Evolutionary conservation across 2,329 filamentous ascomycete species (phyloP).

Genomic region (Thielaviopsis punctulata): DNA sequence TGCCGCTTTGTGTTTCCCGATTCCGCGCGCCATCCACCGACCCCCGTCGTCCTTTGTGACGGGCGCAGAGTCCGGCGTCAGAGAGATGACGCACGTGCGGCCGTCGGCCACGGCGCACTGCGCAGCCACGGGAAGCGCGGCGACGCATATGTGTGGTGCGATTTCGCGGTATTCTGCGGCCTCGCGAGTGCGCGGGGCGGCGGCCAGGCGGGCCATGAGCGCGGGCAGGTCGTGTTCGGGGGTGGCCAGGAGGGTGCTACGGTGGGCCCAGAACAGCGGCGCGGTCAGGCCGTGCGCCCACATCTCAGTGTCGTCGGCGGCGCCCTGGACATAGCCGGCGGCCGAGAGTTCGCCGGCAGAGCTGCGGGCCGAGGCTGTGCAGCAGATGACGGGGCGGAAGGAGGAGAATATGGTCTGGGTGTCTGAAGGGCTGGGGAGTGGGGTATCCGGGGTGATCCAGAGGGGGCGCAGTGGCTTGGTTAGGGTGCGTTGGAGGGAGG

Average conservation of each 20-base stretch:
- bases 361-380: conserved; percentile 64
- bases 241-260: conserved; percentile 39
- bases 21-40: conserved; percentile 29
- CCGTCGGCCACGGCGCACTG: conserved; percentile 17
- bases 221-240: conserved; percentile 45
- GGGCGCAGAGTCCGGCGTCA: conserved; percentile 27
- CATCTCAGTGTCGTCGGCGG: conserved; percentile 85
- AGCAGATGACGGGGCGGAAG: conserved; percentile 63
- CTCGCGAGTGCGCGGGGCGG: conserved; percentile 14
- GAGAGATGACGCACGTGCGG: conserved; percentile 20
- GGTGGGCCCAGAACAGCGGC: conserved; percentile 60
- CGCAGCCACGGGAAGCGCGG: conserved; percentile 17
- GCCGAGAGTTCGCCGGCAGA: conserved; percentile 42
- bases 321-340: conserved; percentile 76
- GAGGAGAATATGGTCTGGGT: conserved; percentile 28
- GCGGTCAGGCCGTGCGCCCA: conserved; percentile 76
- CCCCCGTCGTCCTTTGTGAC: conserved; percentile 25
- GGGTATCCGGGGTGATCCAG: conserved; percentile 62
- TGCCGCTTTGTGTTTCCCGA: conserved; percentile 58
- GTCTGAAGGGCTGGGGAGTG: conserved; percentile 17
- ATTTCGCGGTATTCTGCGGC: conserved; percentile 16
- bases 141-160: conserved; percentile 22
- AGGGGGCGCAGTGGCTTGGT: conserved; percentile 58
- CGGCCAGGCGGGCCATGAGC: conserved; percentile 27
- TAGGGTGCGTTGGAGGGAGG: conserved; percentile 35